These are phyloP conservation scores for Erythrobasidium yunnanense DNA, from an alignment of 768 basidiomycete genomes.

Conservation along the genomic window DNA sequence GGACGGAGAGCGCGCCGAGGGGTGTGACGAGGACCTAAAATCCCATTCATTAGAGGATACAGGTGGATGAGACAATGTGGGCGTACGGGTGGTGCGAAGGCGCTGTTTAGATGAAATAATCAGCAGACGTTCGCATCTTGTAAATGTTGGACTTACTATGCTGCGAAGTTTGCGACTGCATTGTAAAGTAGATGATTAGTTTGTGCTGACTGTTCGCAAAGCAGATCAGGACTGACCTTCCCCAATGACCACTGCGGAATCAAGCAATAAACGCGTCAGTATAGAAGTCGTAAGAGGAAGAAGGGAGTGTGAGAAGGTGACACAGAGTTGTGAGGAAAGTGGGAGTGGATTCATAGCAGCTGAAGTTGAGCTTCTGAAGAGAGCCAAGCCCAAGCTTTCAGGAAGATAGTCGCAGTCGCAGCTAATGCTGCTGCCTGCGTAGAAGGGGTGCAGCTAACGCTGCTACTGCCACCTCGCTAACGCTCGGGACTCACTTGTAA, in stretches of 20 bases:
- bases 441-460: no score
- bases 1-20: conserved; percentile 86
- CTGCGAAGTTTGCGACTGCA: conserved; percentile 64
- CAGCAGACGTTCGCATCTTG: neutral
- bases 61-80: neutral
- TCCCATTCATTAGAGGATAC: no score
- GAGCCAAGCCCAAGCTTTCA: no score
- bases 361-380: no score
- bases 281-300: no score
- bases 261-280: neutral
- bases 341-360: no score
- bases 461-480: no score
- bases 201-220: conserved; percentile 43
- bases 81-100: conserved; percentile 77
- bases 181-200: neutral
- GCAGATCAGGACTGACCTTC: conserved; percentile 52
- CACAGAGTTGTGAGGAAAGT: no score
- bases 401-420: no score
- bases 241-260: conserved; percentile 65
- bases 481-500: conserved; percentile 26
- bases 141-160: conserved; percentile 48
- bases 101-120: conserved; percentile 38
- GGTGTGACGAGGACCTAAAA: conserved; percentile 79
- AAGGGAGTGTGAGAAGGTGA: no score
- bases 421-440: no score